Evolutionary conservation across 495 filamentous ascomycete genomes (phyloP).

Genomic region (Parathielavia appendiculata): DNA sequence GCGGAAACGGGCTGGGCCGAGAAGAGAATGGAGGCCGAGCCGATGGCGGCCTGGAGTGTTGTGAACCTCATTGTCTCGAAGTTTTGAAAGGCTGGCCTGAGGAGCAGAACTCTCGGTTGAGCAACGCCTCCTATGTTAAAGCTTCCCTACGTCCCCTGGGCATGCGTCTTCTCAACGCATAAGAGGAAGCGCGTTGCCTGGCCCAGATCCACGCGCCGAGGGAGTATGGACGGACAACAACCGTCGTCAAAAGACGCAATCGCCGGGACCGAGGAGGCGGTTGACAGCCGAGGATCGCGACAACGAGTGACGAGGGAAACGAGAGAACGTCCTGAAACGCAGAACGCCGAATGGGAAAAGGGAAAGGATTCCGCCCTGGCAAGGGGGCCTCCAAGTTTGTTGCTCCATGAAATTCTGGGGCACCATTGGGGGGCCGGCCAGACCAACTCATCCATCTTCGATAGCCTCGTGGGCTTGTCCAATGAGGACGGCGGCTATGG

Average conservation of each 20-base stretch:
- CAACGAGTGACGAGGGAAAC: slow-evolving; percentile 15
- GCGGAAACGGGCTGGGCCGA: slow-evolving; percentile 31
- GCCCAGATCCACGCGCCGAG: neutral
- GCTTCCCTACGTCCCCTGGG: neutral
- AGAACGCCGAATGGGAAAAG: neutral
- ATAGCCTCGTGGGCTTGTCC: slow-evolving; percentile 15
- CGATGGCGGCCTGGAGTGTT: slow-evolving; percentile 45
- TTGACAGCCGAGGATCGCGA: neutral
- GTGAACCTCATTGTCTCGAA: slow-evolving; percentile 42
- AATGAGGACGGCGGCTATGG: slow-evolving; percentile 8
- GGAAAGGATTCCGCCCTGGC: neutral
- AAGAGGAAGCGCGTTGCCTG: neutral
- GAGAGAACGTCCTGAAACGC: slow-evolving; percentile 11
- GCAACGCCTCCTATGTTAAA: neutral
- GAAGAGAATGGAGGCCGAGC: slow-evolving; percentile 44
- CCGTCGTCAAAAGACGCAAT: neutral
- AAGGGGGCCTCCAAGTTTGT: neutral
- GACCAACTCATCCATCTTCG: slow-evolving; percentile 11
- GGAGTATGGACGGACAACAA: neutral
- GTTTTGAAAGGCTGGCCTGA: neutral
- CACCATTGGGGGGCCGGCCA: neutral
- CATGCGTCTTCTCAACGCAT: neutral
- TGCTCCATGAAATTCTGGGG: slow-evolving; percentile 15
- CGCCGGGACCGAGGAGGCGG: neutral
- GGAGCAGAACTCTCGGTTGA: neutral